Conservation (phyloP, 1,284 basidiomycete species). For the Fomitopsis palustris region DNA sequence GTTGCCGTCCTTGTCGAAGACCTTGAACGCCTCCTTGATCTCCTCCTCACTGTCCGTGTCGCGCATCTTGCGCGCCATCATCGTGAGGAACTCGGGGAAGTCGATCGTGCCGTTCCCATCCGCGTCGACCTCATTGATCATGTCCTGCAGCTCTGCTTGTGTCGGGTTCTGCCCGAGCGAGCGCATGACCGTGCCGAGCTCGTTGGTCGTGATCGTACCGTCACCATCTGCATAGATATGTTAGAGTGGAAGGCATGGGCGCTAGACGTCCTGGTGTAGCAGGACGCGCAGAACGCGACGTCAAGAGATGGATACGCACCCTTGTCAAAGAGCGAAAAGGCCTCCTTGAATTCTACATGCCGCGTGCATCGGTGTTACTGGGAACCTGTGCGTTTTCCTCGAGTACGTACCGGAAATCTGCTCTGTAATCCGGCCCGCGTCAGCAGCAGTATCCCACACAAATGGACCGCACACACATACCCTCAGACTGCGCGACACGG, state of each 20-base stretch:
- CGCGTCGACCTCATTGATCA: slow-evolving; percentile 91
- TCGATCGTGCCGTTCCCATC: slow-evolving; percentile 90
- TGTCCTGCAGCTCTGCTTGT: slow-evolving; percentile 93
- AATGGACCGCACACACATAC: slow-evolving; percentile 36
- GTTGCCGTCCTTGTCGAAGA: slow-evolving; percentile 84
- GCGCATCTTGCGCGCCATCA: slow-evolving; percentile 97
- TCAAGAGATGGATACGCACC: slow-evolving; percentile 44
- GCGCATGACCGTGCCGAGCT: slow-evolving; percentile 97
- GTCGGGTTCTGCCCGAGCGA: slow-evolving; percentile 96
- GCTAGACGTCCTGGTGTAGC: not conserved
- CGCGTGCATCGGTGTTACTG: slow-evolving; percentile 6
- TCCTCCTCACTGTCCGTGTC: slow-evolving; percentile 85
- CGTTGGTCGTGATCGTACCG: slow-evolving; percentile 94
- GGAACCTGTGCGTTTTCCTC: slow-evolving; percentile 1
- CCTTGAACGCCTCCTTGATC: slow-evolving; percentile 78
- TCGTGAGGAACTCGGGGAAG: slow-evolving; percentile 92
- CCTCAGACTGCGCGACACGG: slow-evolving; percentile 51
- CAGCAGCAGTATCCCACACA: slow-evolving; percentile 5
- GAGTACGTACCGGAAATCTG: slow-evolving; percentile 60
- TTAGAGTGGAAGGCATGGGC: slow-evolving; percentile 14
- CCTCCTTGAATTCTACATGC: slow-evolving; percentile 79
- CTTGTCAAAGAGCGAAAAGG: slow-evolving; percentile 92
- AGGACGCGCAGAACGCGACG: slow-evolving; percentile 7
- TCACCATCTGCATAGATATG: slow-evolving; percentile 71
- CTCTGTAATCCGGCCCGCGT: slow-evolving; percentile 36